phyloP scores from a whole-genome alignment of 768 basidiomycete species.

The Galerina sulciceps region DNA sequence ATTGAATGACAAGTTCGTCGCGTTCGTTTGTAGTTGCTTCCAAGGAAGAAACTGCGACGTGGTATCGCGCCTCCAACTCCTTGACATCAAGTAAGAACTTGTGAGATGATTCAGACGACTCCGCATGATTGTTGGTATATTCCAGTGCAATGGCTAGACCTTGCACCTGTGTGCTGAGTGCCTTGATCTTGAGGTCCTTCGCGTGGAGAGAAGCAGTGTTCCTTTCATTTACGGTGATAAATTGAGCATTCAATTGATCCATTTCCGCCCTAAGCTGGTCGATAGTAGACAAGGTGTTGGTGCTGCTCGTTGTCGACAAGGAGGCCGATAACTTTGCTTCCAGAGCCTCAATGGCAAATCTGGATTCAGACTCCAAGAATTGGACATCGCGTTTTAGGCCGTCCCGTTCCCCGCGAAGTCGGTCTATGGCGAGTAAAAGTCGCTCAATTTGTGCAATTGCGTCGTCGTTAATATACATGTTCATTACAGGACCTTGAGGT shows the following conservation, averaged over 20 bases:
- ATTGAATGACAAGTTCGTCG: constrained; percentile 37
- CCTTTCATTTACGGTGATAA: constrained; percentile 14
- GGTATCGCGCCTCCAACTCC: constrained; percentile 37
- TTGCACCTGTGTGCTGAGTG: constrained; percentile 29
- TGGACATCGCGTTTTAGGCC: constrained; percentile 63
- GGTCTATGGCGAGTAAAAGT: constrained; percentile 64
- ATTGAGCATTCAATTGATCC: constrained; percentile 29
- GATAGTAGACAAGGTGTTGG: constrained; percentile 25
- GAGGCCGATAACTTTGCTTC: constrained; percentile 48
- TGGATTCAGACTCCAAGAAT: constrained; percentile 71
- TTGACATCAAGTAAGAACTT: constrained; percentile 28
- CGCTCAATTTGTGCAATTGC: constrained; percentile 51
- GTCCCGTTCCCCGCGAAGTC: constrained; percentile 71
- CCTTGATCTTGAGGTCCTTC: constrained; percentile 35
- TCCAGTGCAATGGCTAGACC: constrained; percentile 19
- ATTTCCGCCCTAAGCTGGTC: constrained; percentile 33
- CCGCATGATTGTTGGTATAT: constrained; percentile 2
- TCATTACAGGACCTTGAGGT: not conserved
- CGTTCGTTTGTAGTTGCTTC: constrained; percentile 40
- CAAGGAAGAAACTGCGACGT: constrained; percentile 34
- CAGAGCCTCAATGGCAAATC: constrained; percentile 63
- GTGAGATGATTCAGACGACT: not conserved
- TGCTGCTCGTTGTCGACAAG: constrained; percentile 21
- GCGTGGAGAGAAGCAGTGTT: constrained; percentile 20
- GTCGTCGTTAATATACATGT: constrained; percentile 28